Base-by-base conservation (phyloP, 116 monocot species). In the Iris pallida region DNA sequence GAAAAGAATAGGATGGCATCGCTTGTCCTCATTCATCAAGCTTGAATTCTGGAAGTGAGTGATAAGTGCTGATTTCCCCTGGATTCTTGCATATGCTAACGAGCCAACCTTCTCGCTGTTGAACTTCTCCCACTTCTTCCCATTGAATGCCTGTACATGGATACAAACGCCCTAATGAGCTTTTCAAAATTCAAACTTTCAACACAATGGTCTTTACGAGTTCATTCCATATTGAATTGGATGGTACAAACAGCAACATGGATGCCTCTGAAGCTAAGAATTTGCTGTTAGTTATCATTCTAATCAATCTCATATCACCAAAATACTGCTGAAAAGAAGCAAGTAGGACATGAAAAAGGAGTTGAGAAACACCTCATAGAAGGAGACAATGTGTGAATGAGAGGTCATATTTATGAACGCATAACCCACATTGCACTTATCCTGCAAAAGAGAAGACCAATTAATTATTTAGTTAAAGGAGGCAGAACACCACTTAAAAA, bases 71-170 rank as follows among this genome's bases (percentile, higher is more conserved):
- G 68, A 45, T 64, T 80, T 83, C 2, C 98, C 98, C 57, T 99
- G 98, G 53, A 99, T 99, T 68, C 93, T 60, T 12, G 93, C 98
- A 79, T 99, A 99, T 44, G 98, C 93, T 59, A 99, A 74, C 3
- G 93, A 93, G 64, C 85, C 98, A 62, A 99, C 93, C 77, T 99
- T 99, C 77, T 99, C 98, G 63, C 98, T 99, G 69, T 99, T 99
- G 52, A 99, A 99, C 71, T 99, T 93, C 66, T 98, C 93, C 98
- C 98, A 98, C 57, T 86, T 93, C 70, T 93, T 90, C 46, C 90
- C 98, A 79, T 90, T 84, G 57, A 99, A 93, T 76, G 86, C 76
- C 93, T 98, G 77, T 10, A 66, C 7, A 58, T 52, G 44, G 17
- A 65, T 15, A 14, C 18, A 51, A 65, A 63, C 45, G 16, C 17